Conservation (phyloP, 805 yeast species). For the Spathaspora gorwiae region DNA sequence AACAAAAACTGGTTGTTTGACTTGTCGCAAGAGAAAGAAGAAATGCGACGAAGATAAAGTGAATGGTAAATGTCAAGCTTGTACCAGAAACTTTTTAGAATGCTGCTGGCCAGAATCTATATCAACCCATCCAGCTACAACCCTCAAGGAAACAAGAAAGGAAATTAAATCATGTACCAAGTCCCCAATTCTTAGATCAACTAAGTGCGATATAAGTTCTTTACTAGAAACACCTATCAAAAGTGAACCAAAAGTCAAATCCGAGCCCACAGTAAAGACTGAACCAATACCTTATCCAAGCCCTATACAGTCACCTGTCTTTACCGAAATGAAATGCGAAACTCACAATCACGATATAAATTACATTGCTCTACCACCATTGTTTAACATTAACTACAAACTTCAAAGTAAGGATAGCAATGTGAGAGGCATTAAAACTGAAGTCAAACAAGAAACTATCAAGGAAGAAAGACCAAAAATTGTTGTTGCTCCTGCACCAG, state of each 20-base stretch:
- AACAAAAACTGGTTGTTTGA: slow-evolving; percentile 52
- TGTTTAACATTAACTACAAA: slow-evolving; percentile 7
- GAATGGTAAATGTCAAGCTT: slow-evolving; percentile 43
- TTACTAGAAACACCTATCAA: slow-evolving; percentile 7
- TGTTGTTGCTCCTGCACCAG: background rate
- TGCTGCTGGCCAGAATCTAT: slow-evolving; percentile 37
- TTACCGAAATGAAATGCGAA: slow-evolving; percentile 12
- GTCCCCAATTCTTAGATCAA: slow-evolving; percentile 12
- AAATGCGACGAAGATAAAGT: slow-evolving; percentile 53
- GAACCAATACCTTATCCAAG: slow-evolving; percentile 27
- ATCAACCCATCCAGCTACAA: background rate
- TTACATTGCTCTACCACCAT: slow-evolving; percentile 15
- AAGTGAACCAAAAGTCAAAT: background rate
- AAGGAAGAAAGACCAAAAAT: background rate
- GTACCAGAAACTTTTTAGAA: slow-evolving; percentile 40
- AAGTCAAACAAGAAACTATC: background rate
- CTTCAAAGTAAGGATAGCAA: slow-evolving; percentile 9
- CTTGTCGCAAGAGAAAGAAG: slow-evolving; percentile 60
- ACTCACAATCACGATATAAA: slow-evolving; percentile 13
- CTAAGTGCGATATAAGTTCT: slow-evolving; percentile 10
- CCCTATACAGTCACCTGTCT: slow-evolving; percentile 26
- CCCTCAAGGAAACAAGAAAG: background rate
- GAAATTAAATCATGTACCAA: slow-evolving; percentile 3
- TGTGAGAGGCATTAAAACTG: slow-evolving; percentile 6
- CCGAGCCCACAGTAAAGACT: background rate